Conservation (phyloP, 345 rosid species). For the Durio zibethinus region DNA sequence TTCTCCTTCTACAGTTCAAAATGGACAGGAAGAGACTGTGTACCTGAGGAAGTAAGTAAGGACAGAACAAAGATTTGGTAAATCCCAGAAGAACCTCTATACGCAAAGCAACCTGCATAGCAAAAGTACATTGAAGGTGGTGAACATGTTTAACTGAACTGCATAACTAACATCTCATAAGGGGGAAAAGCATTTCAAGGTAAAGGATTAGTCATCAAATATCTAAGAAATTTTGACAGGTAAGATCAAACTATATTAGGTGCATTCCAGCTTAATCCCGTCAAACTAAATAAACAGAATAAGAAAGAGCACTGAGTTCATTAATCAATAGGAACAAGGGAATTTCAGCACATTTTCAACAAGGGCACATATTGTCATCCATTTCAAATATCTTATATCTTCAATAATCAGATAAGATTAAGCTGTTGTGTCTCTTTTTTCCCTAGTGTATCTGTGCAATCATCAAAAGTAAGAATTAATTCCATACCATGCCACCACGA, state of each 20-base stretch:
- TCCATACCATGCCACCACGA: constrained; percentile 73
- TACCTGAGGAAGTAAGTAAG: constrained; percentile 59
- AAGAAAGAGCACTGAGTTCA: background rate
- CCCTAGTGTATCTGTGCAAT: background rate
- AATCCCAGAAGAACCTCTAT: constrained; percentile 61
- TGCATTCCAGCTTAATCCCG: background rate
- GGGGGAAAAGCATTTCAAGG: background rate
- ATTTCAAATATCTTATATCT: background rate
- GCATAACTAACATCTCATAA: background rate
- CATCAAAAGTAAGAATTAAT: background rate
- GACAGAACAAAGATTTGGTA: constrained; percentile 51
- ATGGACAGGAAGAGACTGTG: constrained; percentile 1
- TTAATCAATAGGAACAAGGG: background rate
- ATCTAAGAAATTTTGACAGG: background rate
- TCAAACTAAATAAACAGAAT: background rate
- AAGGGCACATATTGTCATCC: background rate
- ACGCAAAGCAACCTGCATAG: constrained; percentile 53
- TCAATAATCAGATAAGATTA: background rate
- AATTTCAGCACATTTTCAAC: constrained; percentile 5
- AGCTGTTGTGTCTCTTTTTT: background rate
- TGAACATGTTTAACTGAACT: background rate
- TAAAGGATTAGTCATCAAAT: background rate
- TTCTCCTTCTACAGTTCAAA: background rate
- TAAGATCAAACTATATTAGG: background rate
- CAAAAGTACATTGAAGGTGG: background rate